Base-by-base conservation (phyloP, 371 early-diverging fungal species). In the Mortierella sp. region DNA sequence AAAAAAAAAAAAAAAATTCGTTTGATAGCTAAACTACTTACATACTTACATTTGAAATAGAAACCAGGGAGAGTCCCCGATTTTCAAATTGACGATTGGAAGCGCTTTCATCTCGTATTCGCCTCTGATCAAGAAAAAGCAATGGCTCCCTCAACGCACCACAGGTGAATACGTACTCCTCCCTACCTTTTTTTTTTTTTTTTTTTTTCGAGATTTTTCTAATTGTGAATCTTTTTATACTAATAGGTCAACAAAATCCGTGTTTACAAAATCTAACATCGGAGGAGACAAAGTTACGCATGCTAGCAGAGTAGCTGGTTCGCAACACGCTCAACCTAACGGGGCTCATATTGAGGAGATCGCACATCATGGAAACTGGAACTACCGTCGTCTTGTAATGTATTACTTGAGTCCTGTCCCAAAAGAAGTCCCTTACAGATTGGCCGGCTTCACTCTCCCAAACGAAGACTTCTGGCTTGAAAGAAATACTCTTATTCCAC, bases 401-500 rank as follows among this genome's bases (percentile, higher is more conserved):
- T 60, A 65, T 26, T 70, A 58, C 40, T 28, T 64, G 58, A 43
- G 58, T 28, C 31, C 42, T 22, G 47, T 70, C 34, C 55, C 63
- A 19, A 56, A 57, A 22, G 47, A 45, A 3, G 70, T 70, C 1
- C 58, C 70, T 3, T 47, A 63, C 22, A 62, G 10, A 49, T n/a
- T 70, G 49, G 64, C 70, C 9, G 64, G 70, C 37, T 64, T 57
- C 40, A 58, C 29, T 17, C 31, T 55, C 37, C 42, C 35, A 1
- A 51, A 64, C 9, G 70, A 64, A 29, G 64, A 35, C 0, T 43
- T 62, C n/a, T 70, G 70, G 70, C 47, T 70, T 23, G 53, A 56
- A n/a, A 54, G 70, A 31, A 64, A 70, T 19, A 64, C 58, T 13
- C 7, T 70, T 57, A 58, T 70, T 5, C 70, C 64, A 4, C 58